Percentiles rank a stretch among this genome's conserved stretches.
Conservation (phyloP, 495 filamentous ascomycete species). For the Penicillium coprophilum region DNA sequence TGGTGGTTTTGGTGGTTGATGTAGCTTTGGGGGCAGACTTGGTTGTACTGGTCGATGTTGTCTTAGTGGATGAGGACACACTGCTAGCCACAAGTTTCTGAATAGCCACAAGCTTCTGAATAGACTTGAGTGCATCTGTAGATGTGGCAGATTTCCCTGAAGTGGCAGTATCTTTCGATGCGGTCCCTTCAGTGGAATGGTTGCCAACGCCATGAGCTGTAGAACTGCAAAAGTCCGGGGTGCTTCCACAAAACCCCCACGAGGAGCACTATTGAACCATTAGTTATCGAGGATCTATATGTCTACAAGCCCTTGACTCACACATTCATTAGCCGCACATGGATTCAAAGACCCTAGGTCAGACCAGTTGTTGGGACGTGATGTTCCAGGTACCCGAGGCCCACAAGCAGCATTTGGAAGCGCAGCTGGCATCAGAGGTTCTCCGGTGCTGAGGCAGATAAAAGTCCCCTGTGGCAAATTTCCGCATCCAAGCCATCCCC, state of each 20-base stretch:
- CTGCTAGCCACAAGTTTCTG: neutral
- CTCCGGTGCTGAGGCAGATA: slow-evolving; percentile 5
- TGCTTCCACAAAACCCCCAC: neutral
- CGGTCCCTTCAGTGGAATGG: neutral
- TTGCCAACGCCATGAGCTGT: neutral
- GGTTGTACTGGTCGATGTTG: neutral
- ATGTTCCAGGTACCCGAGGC: slow-evolving; percentile 6
- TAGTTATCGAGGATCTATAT: neutral
- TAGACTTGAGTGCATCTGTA: neutral
- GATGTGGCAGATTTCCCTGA: too few species aligned
- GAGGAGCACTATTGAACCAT: neutral
- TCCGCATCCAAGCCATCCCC: neutral
- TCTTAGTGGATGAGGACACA: neutral
- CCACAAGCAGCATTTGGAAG: slow-evolving; percentile 7
- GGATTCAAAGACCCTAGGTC: slow-evolving; percentile 1
- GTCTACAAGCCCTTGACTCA: neutral
- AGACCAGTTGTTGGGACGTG: neutral
- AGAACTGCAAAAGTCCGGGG: neutral
- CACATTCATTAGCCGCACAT: slow-evolving; percentile 1
- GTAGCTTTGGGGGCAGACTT: neutral
- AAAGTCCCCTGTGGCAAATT: neutral
- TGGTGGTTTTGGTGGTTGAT: neutral
- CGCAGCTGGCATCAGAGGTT: slow-evolving; percentile 3
- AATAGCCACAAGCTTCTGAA: neutral
- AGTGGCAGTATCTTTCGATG: neutral